Conservation (phyloP, 2,329 filamentous ascomycete genomes). For the Aquanectria penicillioides region DNA sequence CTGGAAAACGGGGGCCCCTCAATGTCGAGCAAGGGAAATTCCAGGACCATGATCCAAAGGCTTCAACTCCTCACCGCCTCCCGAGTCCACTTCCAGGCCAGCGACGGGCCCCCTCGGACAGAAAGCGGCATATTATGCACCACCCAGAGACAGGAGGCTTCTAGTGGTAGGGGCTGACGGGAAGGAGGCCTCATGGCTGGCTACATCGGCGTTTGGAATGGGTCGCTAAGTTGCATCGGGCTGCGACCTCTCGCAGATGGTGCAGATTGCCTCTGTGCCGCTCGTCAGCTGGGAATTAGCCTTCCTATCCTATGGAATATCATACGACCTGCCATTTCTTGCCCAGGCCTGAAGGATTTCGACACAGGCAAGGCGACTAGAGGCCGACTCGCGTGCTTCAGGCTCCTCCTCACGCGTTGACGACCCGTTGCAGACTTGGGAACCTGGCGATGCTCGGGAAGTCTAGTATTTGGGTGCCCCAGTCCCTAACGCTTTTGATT, state of each 20-base stretch:
- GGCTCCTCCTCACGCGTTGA: constrained; percentile 20
- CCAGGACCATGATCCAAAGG: constrained; percentile 30
- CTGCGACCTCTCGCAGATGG: constrained; percentile 37
- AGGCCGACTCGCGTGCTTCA: background rate
- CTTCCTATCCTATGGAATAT: constrained; percentile 24
- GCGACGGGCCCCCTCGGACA: constrained; percentile 28
- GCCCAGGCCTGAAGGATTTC: constrained; percentile 3
- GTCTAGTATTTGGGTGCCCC: constrained; percentile 13
- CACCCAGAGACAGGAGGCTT: constrained; percentile 24
- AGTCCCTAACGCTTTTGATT: constrained; percentile 9
- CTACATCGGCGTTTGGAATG: constrained; percentile 36
- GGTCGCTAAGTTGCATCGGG: constrained; percentile 40
- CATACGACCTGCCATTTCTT: constrained; percentile 36
- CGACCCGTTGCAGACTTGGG: constrained; percentile 27
- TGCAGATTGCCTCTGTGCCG: constrained; percentile 32
- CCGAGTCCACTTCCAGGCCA: constrained; percentile 31
- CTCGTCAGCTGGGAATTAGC: constrained; percentile 29
- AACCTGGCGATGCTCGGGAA: constrained; percentile 15
- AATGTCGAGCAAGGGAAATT: constrained; percentile 36
- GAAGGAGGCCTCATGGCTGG: constrained; percentile 38
- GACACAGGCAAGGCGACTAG: background rate
- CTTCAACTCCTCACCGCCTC: constrained; percentile 41
- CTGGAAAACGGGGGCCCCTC: constrained; percentile 28
- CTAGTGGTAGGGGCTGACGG: constrained; percentile 35
- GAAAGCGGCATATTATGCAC: constrained; percentile 36